Evolutionary conservation across 805 yeast species (phyloP), one percentile per base, ranked within the genome.

Genomic region (Kazachstania kunashirensis): DNA sequence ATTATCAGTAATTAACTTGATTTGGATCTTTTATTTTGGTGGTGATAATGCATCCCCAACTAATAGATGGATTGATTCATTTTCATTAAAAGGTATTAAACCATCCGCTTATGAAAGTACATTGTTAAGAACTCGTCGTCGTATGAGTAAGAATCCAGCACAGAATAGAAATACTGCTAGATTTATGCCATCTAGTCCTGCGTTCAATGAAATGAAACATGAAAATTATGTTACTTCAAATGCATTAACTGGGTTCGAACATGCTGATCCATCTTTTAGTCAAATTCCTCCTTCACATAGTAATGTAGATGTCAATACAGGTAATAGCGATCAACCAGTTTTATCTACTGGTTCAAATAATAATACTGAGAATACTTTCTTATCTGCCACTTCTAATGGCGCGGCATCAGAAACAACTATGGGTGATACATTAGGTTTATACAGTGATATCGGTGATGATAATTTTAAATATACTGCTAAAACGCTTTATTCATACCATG

Each of bases 1-100:
- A 34, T 63, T 85, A 31, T 77, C 92, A 13, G 84, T 89, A 58
- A 67, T 84, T 42, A 85, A 92, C 56, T 55, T 88, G 33, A 63
- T 83, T 41, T 92, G 96, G 95, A 67, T 89, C 31, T 66, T 85
- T 41, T 88, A 85, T 61, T 84, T 80, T 55, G 97, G 97, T 20
- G 81, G 94, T 17, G 89, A 89, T 43, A 83, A 84, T 37, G 83
- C 83, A 35, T 79, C 94, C n/a, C 89, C 95, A 24, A 66, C 84
- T 8, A 85, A 84, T 55, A 77, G 80, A 51, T 83, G 79, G 66
- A 72, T 89, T 38, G 95, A 85, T 65, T 81, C 92, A 3, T 85
- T 80, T 49, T 77, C 89, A 0, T 61, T 78, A 38, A 73, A 65
- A 49, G 67, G 73, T 5, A 62, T 65, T 36, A 64, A 65, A 48